These are phyloP conservation scores for Spergularia bocconei DNA, from an alignment of 148 eudicot genomes.

Conservation along the genomic window DNA sequence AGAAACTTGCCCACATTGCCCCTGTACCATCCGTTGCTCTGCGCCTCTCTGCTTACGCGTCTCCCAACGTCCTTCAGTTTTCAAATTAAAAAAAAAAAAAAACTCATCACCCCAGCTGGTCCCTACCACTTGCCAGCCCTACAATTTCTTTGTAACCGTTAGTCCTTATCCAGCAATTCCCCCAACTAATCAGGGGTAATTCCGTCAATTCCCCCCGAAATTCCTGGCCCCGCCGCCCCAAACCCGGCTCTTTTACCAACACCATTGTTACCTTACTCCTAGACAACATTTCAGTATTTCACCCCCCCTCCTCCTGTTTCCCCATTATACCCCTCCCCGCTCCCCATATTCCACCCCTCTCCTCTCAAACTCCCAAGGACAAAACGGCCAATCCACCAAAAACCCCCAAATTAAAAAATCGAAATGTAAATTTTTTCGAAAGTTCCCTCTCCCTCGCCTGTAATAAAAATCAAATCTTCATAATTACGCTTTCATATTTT, in stretches of 20 bases:
- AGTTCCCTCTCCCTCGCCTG: background rate
- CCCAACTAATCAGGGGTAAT: conserved; percentile 14
- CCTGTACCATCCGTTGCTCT: no score
- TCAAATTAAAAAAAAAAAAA: background rate
- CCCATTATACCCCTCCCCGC: conserved; percentile 20
- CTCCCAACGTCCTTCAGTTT: conserved; percentile 5
- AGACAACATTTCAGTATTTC: conserved; percentile 16
- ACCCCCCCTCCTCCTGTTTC: conserved; percentile 3
- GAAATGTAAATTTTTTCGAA: background rate
- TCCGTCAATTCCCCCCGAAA: conserved; percentile 6
- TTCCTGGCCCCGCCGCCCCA: conserved; percentile 33
- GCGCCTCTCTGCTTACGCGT: background rate
- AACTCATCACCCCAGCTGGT: conserved; percentile 9
- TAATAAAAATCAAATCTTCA: background rate
- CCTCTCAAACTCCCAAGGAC: background rate
- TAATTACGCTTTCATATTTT: background rate
- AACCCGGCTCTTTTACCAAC: conserved; percentile 33
- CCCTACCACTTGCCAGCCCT: conserved; percentile 30
- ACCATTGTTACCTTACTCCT: conserved; percentile 15
- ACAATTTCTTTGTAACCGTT: conserved; percentile 35
- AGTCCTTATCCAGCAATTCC: conserved; percentile 24
- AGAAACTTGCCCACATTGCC: no score
- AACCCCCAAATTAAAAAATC: background rate
- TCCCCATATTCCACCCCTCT: background rate
- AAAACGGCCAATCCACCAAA: background rate